Percentiles rank a stretch among this genome's conserved stretches.
Evolutionary conservation across 176 grass and related monocot species (phyloP).

Genomic region (Aegilops tauschii): DNA sequence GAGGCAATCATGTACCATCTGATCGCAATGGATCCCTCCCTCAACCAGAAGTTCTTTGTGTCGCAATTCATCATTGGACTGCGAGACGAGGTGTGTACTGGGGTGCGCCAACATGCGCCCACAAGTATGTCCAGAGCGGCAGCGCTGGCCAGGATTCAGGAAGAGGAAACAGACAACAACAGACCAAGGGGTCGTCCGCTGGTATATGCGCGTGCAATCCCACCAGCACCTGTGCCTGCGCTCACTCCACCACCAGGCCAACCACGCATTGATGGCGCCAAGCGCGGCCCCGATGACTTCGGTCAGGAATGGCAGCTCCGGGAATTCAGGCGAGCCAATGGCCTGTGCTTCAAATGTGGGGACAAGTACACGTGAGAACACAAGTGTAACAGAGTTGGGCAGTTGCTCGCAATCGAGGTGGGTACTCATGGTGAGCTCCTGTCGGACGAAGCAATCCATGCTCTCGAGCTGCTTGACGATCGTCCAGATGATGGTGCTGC

Average conservation of each 20-base stretch:
- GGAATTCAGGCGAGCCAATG: background rate
- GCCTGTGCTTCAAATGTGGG: background rate
- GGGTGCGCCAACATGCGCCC: background rate
- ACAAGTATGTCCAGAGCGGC: background rate
- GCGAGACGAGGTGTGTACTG: rapidly evolving
- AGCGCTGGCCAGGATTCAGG: background rate
- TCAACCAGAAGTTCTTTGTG: too few relatives aligned
- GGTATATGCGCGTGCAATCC: too few relatives aligned
- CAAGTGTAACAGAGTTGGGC: background rate
- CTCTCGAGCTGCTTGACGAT: background rate
- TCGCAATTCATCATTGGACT: background rate
- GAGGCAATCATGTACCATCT: background rate
- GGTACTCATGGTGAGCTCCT: background rate
- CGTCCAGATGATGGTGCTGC: background rate
- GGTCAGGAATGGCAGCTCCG: background rate
- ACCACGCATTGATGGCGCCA: too few relatives aligned
- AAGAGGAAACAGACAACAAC: background rate
- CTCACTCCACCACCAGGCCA: too few relatives aligned
- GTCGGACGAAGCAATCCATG: background rate
- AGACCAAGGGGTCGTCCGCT: too few relatives aligned
- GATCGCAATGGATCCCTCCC: background rate
- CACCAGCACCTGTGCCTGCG: too few relatives aligned
- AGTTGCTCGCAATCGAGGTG: background rate
- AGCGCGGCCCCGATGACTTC: background rate
- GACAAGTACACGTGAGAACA: background rate